These are phyloP conservation scores for Ophiostoma pallidulum DNA, from an alignment of 2,329 filamentous ascomycete species.

Conservation along the genomic window DNA sequence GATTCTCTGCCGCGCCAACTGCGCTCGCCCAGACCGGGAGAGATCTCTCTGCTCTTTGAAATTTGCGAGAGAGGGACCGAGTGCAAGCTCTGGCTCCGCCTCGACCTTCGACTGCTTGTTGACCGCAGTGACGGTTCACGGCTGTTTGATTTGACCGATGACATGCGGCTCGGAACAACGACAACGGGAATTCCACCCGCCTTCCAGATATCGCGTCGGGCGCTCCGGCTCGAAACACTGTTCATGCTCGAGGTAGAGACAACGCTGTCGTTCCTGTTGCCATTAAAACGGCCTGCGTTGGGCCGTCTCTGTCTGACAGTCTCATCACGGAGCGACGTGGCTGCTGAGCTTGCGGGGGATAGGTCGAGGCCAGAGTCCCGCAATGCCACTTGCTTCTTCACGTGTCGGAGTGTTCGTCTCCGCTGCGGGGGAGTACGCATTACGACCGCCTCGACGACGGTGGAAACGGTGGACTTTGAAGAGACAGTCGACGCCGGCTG, in stretches of 20 bases:
- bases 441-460: slow-evolving; percentile 48
- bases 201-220: slow-evolving; percentile 50
- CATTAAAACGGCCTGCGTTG: slow-evolving; percentile 21
- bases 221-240: slow-evolving; percentile 44
- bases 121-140: slow-evolving; percentile 48
- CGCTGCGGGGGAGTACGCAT: slow-evolving; percentile 41
- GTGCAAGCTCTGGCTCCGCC: slow-evolving; percentile 41
- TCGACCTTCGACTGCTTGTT: slow-evolving; percentile 49
- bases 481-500: slow-evolving; percentile 46
- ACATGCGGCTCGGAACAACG: slow-evolving; percentile 49
- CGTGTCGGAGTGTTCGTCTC: slow-evolving; percentile 50
- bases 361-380: slow-evolving; percentile 37
- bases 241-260: slow-evolving; percentile 39
- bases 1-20: slow-evolving; percentile 31
- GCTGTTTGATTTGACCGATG: slow-evolving; percentile 41
- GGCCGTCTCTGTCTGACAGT: slow-evolving; percentile 21
- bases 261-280: slow-evolving; percentile 36
- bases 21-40: slow-evolving; percentile 34
- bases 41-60: slow-evolving; percentile 32
- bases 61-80: slow-evolving; percentile 36
- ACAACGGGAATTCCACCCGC: slow-evolving; percentile 53
- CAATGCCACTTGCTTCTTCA: slow-evolving; percentile 44
- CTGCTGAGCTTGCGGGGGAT: slow-evolving; percentile 33
- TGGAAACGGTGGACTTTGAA: slow-evolving; percentile 44
- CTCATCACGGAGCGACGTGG: slow-evolving; percentile 30